These are phyloP conservation scores for Zhuliangozyma parablackwelliae DNA, from an alignment of 1,139 yeast species.

Conservation along the genomic window DNA sequence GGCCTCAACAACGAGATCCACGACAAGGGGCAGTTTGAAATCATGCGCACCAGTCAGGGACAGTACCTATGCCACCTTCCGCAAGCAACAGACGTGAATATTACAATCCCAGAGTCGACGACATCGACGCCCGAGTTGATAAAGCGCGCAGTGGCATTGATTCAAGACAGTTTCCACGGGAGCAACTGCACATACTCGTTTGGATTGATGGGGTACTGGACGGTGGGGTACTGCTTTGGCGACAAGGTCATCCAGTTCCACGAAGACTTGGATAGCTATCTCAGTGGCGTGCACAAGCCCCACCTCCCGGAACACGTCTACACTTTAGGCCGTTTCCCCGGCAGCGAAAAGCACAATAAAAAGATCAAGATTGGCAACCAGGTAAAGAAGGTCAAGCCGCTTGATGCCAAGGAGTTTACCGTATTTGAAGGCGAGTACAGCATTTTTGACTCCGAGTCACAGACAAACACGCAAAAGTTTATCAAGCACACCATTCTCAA, in stretches of 20 bases:
- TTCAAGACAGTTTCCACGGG: constrained; percentile 19
- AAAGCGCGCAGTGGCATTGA: constrained; percentile 14
- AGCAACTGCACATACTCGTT: constrained; percentile 29
- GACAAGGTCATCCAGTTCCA: constrained; percentile 59
- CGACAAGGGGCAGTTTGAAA: constrained; percentile 18
- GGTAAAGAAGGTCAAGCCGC: constrained; percentile 11
- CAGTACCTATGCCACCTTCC: constrained; percentile 21
- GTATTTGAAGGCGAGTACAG: constrained; percentile 18
- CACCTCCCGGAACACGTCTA: constrained; percentile 36
- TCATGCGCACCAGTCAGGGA: constrained; percentile 11
- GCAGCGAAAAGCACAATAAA: constrained; percentile 15
- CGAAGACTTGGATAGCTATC: constrained; percentile 23
- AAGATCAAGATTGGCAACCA: constrained; percentile 21
- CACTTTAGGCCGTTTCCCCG: constrained; percentile 42
- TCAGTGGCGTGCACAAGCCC: constrained; percentile 28
- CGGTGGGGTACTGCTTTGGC: constrained; percentile 55
- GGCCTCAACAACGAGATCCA: constrained; percentile 4
- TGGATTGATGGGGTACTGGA: constrained; percentile 56
- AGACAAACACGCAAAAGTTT: constrained; percentile 21
- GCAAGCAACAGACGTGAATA: constrained; percentile 3
- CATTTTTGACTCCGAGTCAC: constrained; percentile 7
- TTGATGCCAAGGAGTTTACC: constrained; percentile 16
- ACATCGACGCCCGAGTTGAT: constrained; percentile 6
- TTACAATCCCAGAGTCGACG: constrained; percentile 4
- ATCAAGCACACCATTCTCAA: constrained; percentile 49